Percentiles rank a stretch among this genome's conserved stretches.
Evolutionary conservation across 75 land plant genomes (phyloP).

Genomic region (Gnetum montanum): DNA sequence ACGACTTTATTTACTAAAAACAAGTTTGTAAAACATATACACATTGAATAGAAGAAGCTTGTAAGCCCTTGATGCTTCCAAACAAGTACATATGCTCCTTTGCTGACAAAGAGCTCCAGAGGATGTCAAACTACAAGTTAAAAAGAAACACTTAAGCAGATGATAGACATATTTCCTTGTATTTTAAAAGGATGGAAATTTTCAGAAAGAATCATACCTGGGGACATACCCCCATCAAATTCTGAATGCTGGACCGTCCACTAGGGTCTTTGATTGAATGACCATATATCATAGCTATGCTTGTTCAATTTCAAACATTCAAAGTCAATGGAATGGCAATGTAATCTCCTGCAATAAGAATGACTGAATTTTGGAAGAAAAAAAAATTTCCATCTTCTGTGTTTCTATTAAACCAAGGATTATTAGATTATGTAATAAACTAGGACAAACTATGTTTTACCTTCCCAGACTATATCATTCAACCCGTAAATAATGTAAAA

Average conservation of each 20-base stretch:
- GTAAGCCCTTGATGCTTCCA: constrained; percentile 22
- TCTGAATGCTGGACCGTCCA: constrained; percentile 13
- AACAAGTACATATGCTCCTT: constrained; percentile 18
- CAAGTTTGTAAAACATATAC: no score
- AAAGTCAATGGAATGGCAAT: not conserved
- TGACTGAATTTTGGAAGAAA: not conserved
- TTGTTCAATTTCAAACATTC: not conserved
- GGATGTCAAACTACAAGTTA: constrained; percentile 13
- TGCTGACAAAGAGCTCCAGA: constrained; percentile 16
- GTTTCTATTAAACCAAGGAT: not conserved
- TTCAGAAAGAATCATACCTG: constrained; percentile 11
- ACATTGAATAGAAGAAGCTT: not conserved
- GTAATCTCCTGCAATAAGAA: not conserved
- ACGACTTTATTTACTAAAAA: not conserved
- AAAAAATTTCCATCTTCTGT: not conserved
- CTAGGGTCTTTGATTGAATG: constrained; percentile 13
- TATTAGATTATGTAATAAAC: no score
- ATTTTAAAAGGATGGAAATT: not conserved
- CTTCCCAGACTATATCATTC: not conserved
- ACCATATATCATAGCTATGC: constrained; percentile 19
- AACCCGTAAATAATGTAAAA: not conserved
- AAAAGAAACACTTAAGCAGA: not conserved
- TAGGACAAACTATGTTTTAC: no score
- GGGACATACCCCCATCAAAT: constrained; percentile 24
- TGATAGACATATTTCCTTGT: not conserved